Conservation (phyloP, 2,329 filamentous ascomycete genomes). For the Aspergillus ustus region DNA sequence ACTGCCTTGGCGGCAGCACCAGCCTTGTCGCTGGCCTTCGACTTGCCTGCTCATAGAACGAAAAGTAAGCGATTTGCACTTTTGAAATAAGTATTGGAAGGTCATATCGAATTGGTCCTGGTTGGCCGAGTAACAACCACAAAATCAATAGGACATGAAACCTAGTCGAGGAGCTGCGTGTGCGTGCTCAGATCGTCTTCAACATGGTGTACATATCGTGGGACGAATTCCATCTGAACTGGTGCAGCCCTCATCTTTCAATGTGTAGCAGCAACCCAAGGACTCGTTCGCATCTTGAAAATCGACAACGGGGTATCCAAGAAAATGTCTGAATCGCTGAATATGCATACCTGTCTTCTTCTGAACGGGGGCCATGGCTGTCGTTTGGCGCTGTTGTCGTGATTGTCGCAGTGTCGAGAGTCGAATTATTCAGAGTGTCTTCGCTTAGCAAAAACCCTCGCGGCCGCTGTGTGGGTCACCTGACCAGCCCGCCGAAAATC, state of each 20-base stretch:
- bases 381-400: slow-evolving; percentile 50
- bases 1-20: slow-evolving; percentile 93
- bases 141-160: not conserved
- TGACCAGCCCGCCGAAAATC: slow-evolving; percentile 31
- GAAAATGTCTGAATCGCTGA: slow-evolving; percentile 25
- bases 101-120: not conserved
- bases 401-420: slow-evolving; percentile 49
- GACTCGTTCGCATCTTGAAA: slow-evolving; percentile 28
- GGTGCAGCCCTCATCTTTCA: slow-evolving; percentile 1
- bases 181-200: not conserved
- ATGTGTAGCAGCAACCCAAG: slow-evolving; percentile 18
- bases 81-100: not conserved
- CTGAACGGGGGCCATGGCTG: slow-evolving; percentile 53
- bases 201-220: slow-evolving; percentile 1
- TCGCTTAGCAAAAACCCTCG: slow-evolving; percentile 49
- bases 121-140: not conserved
- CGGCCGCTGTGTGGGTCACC: slow-evolving; percentile 42
- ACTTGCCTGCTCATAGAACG: slow-evolving; percentile 39
- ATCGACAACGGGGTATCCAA: slow-evolving; percentile 41
- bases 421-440: slow-evolving; percentile 45
- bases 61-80: slow-evolving; percentile 21
- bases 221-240: slow-evolving; percentile 10
- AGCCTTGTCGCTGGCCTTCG: slow-evolving; percentile 76
- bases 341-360: slow-evolving; percentile 52
- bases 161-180: not conserved